Evolutionary conservation across 352 stramenopile species (phyloP), one percentile per base, ranked within the genome.

Genomic region (Lagenidium sp.): DNA sequence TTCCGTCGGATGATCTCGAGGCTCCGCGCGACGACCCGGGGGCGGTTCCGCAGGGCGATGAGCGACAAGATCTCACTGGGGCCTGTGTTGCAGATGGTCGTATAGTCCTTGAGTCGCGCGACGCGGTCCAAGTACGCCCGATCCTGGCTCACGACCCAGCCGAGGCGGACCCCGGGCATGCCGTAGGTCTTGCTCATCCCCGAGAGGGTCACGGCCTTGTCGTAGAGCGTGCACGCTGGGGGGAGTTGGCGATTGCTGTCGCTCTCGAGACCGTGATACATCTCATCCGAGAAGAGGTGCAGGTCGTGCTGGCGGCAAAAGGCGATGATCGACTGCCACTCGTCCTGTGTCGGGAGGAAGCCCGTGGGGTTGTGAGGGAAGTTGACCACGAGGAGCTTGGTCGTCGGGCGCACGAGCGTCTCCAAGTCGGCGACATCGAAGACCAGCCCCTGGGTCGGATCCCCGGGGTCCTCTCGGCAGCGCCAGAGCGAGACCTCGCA

Each of bases 331-430:
- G 34, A 38, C 6, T 46, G 32, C 43, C 51, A 72, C 29, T 89
- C 70, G 22, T 41, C 47, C 26, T 50, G 48, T 2, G 53, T 53
- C 0, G 65, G 61, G 20, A 79, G 39, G 31, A 63, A 63, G 0
- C 75, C 75, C 2, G 75, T 88, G 13, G 75, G 75, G 36, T 88
- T 88, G 55, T 88, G 75, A 6, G 75, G 75, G 36, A 89, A 89
- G 60, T 88, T 87, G 36, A 87, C 49, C 2, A 85, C 50, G 5
- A 88, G 40, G 19, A 86, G 41, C 55, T 86, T 89, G 3, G 68
- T 79, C 37, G 64, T 66, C 15, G 45, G 42, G 8, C 43, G 47
- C 13, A 85, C 45, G 3, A 84, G 46, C 10, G 19, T 12, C 18
- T 60, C 44, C 18, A 88, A 53, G 10, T 68, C 54, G 20, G 53